Evolutionary conservation across 805 yeast genomes (phyloP).

Genomic region (Zygotorulaspora sp.): DNA sequence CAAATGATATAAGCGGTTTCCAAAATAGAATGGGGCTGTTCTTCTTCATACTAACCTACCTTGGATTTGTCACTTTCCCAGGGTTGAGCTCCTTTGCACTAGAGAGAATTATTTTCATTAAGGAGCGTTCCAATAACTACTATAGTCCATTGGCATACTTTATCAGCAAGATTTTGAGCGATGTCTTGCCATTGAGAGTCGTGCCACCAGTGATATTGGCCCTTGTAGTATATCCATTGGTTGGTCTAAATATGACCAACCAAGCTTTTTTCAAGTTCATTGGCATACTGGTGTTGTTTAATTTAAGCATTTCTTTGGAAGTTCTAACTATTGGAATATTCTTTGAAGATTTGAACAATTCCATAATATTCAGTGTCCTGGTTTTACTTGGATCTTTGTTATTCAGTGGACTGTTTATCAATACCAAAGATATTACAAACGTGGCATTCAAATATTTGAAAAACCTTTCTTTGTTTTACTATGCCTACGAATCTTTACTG

Average conservation of each 20-base stretch:
- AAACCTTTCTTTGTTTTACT: slow-evolving; percentile 86
- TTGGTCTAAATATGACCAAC: slow-evolving; percentile 77
- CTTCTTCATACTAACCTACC: slow-evolving; percentile 83
- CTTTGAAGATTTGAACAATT: slow-evolving; percentile 85
- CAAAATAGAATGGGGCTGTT: slow-evolving; percentile 93
- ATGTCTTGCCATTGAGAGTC: slow-evolving; percentile 84
- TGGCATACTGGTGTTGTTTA: slow-evolving; percentile 70
- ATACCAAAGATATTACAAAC: slow-evolving; percentile 60
- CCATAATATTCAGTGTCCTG: slow-evolving; percentile 82
- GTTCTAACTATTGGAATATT: slow-evolving; percentile 84
- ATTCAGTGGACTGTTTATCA: slow-evolving; percentile 91
- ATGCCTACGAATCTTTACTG: slow-evolving; percentile 88
- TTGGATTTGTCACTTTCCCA: slow-evolving; percentile 91
- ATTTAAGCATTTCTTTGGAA: slow-evolving; percentile 79
- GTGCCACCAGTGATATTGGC: slow-evolving; percentile 86
- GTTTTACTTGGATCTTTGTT: slow-evolving; percentile 77
- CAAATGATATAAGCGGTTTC: slow-evolving; percentile 91
- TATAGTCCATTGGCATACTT: slow-evolving; percentile 86
- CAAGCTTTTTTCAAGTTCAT: slow-evolving; percentile 69
- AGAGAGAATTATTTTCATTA: slow-evolving; percentile 82
- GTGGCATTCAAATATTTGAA: slow-evolving; percentile 66
- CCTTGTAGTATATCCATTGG: slow-evolving; percentile 81
- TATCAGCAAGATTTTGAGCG: slow-evolving; percentile 79
- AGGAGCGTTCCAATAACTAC: slow-evolving; percentile 93
- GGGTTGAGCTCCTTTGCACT: slow-evolving; percentile 84